Evolutionary conservation across 495 filamentous ascomycete genomes (phyloP), one percentile per base, ranked within the genome.

Genomic region (Penicillium riverlandense): DNA sequence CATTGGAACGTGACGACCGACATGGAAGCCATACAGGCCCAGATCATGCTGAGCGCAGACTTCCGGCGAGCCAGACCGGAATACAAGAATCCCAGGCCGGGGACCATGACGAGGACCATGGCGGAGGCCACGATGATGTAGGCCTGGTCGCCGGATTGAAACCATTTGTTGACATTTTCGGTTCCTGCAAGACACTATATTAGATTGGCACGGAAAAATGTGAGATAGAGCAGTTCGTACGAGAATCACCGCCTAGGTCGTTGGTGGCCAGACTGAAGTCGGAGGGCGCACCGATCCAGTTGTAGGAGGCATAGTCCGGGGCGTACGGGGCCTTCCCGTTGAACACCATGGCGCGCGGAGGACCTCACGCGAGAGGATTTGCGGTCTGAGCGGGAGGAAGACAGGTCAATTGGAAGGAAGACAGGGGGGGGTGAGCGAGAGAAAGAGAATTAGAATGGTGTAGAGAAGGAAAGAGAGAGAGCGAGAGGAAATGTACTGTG

Each of bases 101-200:
- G 81, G 37, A 85, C 71, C 90, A 96, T 96, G 67, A 95, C 66
- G 68, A 98, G 65, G 40, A 98, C 92, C 92, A 98, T 96, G 55
- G 86, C 90, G 43, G 91, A 83, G 37, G 88, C 75, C 33, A 97
- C 70, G 56, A 98, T 78, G 65, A 98, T 96, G 70, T 89, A 98
- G 62, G 88, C 86, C 65, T 79, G 74, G 54, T 88, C 84, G 43
- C 84, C 85, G 9, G 81, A 65, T 45, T 78, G 61, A 55, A 70
- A 85, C 88, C 89, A 90, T 83, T 90, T 89, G 72, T 95, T 96
- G 52, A 94, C 56, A 66, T 89, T 90, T 57, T 87, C 83, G 56
- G 58, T 66, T 47, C 73, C 84, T 89, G 53, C 13, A 39, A 8
- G 10, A 31, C 27, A 1, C 4, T 12, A 4, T 9, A 43, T 35